phyloP scores from a whole-genome alignment of 306 rosid genomes.

The peach (Prunus persica) region Prunus_persica_NCBIv2 NC_034015.1:15086501-15087000 shows the following conservation, averaged over 20 bases:
- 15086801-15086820: not conserved
- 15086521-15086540: not conserved
- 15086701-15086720: not conserved
- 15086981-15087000: no score
- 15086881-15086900: no score
- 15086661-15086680: not conserved
- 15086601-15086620: not conserved
- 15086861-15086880: no score
- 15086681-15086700: not conserved
- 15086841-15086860: no score
- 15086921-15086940: no score
- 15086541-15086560: not conserved
- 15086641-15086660: not conserved
- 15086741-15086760: not conserved
- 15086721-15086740: not conserved
- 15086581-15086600: not conserved
- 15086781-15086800: no score
- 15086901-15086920: no score
- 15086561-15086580: not conserved
- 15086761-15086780: no score
- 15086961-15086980: no score
- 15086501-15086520: no score
- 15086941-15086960: no score
- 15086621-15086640: not conserved
- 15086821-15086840: no score